Base-by-base conservation (phyloP, 2,329 filamentous ascomycete species). In the Scleromitrula shiraiana region DNA sequence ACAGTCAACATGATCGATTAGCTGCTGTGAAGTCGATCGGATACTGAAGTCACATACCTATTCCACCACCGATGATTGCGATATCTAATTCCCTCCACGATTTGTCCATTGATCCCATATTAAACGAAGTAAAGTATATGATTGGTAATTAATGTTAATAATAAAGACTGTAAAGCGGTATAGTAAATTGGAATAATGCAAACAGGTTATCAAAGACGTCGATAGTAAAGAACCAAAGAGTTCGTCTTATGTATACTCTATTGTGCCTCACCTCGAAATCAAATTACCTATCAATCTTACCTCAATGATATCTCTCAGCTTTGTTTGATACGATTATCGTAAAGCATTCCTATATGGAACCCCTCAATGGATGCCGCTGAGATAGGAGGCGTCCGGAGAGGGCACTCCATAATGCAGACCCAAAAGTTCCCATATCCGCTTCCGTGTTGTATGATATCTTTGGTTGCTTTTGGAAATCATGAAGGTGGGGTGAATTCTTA, bases 61-160 rank as follows among this genome's bases (percentile, higher is more conserved):
- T 49, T 22, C 46, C 46, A 22, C 46, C 46, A 27, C 46, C 46
- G 45, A 49, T 49, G 9, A 45, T 27, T 27, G 41, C 46, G 3
- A 49, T 19, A 49, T 49, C 23, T 23, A 44, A 35, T 19, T 36
- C 38, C 29, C 23, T 48, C 38, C 45, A 48, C 4, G 39, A 22
- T 17, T 27, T 41, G 10, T 5, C 23, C 9, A 19, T 20, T 33
- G 44, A 40, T 20, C 5, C 22, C 15, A 46, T 40, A 14, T 32
- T 40, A 20, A 26, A 22, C 10, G 15, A 10, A 30, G 14, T 10
- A 22, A 15, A n/a, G 8, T 17, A 10, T 35, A n/a, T 26, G 19
- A n/a, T 10, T 20, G 27, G 9, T 37, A 14, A 15, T 23, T 9
- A n/a, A 17, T 20, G 17, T 24, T 36, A 12, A 27, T n/a, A 14